Evolutionary conservation across 208 protist genomes (phyloP).

Genomic region (Crithidia sp.): DNA sequence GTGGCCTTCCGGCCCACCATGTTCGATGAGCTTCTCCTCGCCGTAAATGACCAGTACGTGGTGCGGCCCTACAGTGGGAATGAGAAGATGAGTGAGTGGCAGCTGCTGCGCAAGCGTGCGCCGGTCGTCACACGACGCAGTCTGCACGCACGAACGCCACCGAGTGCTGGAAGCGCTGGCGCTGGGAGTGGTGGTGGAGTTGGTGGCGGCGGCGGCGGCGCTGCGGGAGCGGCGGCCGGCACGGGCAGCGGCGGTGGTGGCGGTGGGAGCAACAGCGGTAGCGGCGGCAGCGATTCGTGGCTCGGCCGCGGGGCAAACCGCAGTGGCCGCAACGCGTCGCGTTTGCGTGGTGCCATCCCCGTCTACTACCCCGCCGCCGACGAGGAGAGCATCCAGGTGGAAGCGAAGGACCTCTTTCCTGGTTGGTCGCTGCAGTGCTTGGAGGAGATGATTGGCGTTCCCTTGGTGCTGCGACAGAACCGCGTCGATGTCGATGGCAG

Average conservation of each 20-base stretch:
- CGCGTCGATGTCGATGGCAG: slow-evolving; percentile 33
- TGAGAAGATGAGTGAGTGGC: slow-evolving; percentile 46
- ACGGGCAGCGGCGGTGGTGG: not conserved
- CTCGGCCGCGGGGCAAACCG: slow-evolving; percentile 3
- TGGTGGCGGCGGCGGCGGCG: not conserved
- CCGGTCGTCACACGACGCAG: slow-evolving; percentile 31
- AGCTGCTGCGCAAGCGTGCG: slow-evolving; percentile 38
- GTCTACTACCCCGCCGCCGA: slow-evolving; percentile 30
- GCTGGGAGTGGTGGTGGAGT: not conserved
- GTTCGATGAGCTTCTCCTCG: slow-evolving; percentile 47
- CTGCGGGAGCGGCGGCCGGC: slow-evolving; percentile 1
- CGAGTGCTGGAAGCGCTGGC: not conserved
- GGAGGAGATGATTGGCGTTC: slow-evolving; percentile 47
- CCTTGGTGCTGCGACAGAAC: slow-evolving; percentile 37
- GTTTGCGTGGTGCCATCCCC: slow-evolving; percentile 7
- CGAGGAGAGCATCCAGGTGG: slow-evolving; percentile 42
- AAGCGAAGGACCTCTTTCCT: slow-evolving; percentile 39
- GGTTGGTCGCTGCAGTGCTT: slow-evolving; percentile 62
- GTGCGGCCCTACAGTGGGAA: slow-evolving; percentile 38
- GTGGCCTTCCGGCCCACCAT: slow-evolving; percentile 42
- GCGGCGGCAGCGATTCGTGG: slow-evolving; percentile 4
- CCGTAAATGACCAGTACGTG: slow-evolving; percentile 47
- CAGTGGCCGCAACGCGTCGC: slow-evolving; percentile 9
- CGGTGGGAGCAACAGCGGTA: not conserved
- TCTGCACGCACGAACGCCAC: slow-evolving; percentile 4